Evolutionary conservation across 805 yeast genomes (phyloP).

Genomic region (Starmerella sirachaensis): DNA sequence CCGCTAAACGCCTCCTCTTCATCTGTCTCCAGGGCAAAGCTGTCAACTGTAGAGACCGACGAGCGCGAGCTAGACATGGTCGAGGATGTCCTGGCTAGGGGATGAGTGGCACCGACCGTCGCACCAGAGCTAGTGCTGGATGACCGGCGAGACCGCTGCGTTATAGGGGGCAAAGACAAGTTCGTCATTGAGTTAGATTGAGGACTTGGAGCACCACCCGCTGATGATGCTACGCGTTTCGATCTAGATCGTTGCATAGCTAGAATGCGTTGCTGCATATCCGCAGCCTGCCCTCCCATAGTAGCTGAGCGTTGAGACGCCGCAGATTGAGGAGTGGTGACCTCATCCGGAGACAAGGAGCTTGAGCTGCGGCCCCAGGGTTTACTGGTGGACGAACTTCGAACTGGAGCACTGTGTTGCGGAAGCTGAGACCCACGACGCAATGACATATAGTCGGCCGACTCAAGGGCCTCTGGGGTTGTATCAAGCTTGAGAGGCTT

Average conservation of each 20-base stretch:
- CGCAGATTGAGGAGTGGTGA: conserved; percentile 7
- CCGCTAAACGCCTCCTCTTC: conserved; percentile 1
- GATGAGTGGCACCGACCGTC: conserved; percentile 1
- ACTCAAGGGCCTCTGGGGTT: conserved; percentile 15
- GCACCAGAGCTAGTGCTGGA: conserved; percentile 16
- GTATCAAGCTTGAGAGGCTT: conserved; percentile 13
- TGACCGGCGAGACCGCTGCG: conserved; percentile 17
- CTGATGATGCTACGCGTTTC: conserved; percentile 23
- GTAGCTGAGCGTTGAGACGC: conserved; percentile 1
- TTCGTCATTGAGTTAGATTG: no score
- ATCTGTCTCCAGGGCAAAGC: conserved; percentile 4
- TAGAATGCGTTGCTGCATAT: conserved; percentile 71
- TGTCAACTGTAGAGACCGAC: conserved; percentile 9
- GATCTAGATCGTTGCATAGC: conserved; percentile 81
- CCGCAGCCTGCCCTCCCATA: conserved; percentile 35
- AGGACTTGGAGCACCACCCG: conserved; percentile 5
- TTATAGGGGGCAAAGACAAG: no score
- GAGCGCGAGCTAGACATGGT: conserved; percentile 3
- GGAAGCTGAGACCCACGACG: background rate
- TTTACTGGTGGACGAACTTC: background rate
- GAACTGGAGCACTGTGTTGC: background rate
- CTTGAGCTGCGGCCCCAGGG: conserved; percentile 4
- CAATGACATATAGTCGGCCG: background rate
- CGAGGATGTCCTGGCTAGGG: background rate
- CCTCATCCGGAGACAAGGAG: background rate